A percentile compares a stretch with the other conserved stretches of the same genome.
These are phyloP conservation scores for Mesembryanthemum crystallinum DNA, from an alignment of 148 eudicot genomes.

Conservation along the genomic window DNA sequence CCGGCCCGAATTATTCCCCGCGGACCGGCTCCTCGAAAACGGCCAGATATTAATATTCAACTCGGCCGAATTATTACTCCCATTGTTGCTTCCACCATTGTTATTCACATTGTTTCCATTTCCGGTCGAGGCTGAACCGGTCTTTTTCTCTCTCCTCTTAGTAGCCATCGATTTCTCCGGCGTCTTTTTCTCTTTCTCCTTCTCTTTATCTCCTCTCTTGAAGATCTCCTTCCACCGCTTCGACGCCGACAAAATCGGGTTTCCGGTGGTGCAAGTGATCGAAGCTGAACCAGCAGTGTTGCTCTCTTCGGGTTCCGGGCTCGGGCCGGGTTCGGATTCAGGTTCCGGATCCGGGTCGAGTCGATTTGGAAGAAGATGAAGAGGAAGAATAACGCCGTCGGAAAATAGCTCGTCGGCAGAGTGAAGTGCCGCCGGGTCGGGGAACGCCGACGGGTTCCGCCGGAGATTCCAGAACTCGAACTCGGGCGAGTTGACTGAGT, in stretches of 20 bases:
- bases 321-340: constrained; percentile 5
- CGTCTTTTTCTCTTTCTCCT: background rate
- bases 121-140: constrained; percentile 15
- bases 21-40: constrained; percentile 81
- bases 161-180: constrained; percentile 8
- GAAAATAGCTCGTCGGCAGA: constrained; percentile 91
- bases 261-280: constrained; percentile 12
- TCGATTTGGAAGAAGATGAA: constrained; percentile 42
- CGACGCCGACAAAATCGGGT: constrained; percentile 35
- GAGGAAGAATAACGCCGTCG: constrained; percentile 79
- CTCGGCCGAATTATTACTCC: constrained; percentile 47
- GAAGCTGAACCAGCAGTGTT: background rate
- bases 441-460: constrained; percentile 33
- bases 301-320: constrained; percentile 5
- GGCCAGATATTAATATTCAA: constrained; percentile 91
- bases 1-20: constrained; percentile 63
- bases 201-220: constrained; percentile 35
- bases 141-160: constrained; percentile 21
- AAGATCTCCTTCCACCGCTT: constrained; percentile 82
- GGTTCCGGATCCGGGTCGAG: constrained; percentile 11
- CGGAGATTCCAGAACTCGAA: constrained; percentile 66
- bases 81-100: constrained; percentile 16
- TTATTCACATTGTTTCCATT: constrained; percentile 14
- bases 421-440: constrained; percentile 44
- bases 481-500: constrained; percentile 48